These are phyloP conservation scores for Coprinopsis cinerea DNA, from an alignment of 768 basidiomycete genomes.

Conservation along the genomic window DNA sequence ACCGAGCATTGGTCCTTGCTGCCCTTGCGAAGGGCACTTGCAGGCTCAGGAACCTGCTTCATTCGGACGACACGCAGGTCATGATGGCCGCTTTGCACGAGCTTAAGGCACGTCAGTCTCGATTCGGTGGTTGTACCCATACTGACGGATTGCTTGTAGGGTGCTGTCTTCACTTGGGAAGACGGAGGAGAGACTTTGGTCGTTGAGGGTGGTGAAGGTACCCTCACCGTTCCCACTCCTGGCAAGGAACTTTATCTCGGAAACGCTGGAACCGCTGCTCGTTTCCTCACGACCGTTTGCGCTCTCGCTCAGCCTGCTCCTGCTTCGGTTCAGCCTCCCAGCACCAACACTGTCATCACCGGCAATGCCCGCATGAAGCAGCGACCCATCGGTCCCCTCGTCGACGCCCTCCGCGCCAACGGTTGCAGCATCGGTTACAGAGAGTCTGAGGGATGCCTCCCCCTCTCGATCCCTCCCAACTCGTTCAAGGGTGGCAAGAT, in stretches of 20 bases:
- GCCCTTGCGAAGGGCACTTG: slow-evolving; percentile 88
- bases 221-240: slow-evolving; percentile 66
- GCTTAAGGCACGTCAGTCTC: slow-evolving; percentile 55
- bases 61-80: slow-evolving; percentile 97
- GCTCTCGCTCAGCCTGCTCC: slow-evolving; percentile 62
- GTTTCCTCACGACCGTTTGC: slow-evolving; percentile 96
- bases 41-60: slow-evolving; percentile 81
- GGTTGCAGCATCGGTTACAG: slow-evolving; percentile 74
- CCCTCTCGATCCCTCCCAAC: slow-evolving; percentile 76
- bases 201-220: slow-evolving; percentile 81
- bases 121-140: slow-evolving; percentile 2
- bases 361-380: slow-evolving; percentile 99
- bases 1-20: slow-evolving; percentile 88
- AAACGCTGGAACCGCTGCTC: slow-evolving; percentile 96
- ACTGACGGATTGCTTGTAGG: slow-evolving; percentile 38
- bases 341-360: slow-evolving; percentile 73
- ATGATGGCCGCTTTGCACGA: slow-evolving; percentile 96
- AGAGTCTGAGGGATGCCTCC: slow-evolving; percentile 80
- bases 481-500: slow-evolving; percentile 82
- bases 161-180: slow-evolving; percentile 91
- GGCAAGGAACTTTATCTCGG: slow-evolving; percentile 92
- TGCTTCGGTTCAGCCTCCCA: slow-evolving; percentile 24
- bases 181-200: slow-evolving; percentile 94
- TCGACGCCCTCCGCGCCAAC: slow-evolving; percentile 81
- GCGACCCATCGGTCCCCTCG: slow-evolving; percentile 92